Evolutionary conservation across 345 rosid genomes (phyloP).

Genomic region (Durio zibethinus): DNA sequence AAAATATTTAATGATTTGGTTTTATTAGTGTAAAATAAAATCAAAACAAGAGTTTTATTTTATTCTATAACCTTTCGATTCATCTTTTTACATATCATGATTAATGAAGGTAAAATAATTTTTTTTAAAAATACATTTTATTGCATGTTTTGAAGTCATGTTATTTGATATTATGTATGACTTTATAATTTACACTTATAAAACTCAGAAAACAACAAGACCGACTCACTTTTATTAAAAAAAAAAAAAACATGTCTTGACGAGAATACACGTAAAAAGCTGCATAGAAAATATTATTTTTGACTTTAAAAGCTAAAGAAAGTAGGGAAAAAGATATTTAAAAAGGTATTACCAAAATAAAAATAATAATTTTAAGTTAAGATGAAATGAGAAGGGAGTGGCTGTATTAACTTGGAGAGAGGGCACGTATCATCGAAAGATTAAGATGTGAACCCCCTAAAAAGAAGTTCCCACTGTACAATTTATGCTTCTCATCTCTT

Average conservation of each 20-base stretch:
- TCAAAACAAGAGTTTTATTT: no score
- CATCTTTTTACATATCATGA: no score
- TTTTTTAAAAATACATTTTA: no score
- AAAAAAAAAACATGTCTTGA: not conserved
- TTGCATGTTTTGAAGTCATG: no score
- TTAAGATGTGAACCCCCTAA: slow-evolving; percentile 32
- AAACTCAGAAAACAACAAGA: no score
- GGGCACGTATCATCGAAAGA: slow-evolving; percentile 53
- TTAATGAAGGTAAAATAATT: no score
- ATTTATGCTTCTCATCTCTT: not conserved
- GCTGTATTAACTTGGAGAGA: slow-evolving; percentile 26
- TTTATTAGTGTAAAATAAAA: no score
- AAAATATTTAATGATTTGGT: no score
- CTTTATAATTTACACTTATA: no score
- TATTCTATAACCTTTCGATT: no score
- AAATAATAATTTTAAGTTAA: not conserved
- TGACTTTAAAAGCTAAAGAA: not conserved
- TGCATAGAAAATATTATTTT: not conserved
- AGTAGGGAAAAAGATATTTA: no score
- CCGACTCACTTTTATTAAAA: not conserved
- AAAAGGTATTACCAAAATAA: not conserved
- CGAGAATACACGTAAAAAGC: not conserved
- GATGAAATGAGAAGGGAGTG: not conserved
- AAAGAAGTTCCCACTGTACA: slow-evolving; percentile 60
- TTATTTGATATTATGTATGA: no score